These are phyloP conservation scores for Phaffia rhodozyma DNA, from an alignment of 1,284 basidiomycete species.

Conservation along the genomic window DNA sequence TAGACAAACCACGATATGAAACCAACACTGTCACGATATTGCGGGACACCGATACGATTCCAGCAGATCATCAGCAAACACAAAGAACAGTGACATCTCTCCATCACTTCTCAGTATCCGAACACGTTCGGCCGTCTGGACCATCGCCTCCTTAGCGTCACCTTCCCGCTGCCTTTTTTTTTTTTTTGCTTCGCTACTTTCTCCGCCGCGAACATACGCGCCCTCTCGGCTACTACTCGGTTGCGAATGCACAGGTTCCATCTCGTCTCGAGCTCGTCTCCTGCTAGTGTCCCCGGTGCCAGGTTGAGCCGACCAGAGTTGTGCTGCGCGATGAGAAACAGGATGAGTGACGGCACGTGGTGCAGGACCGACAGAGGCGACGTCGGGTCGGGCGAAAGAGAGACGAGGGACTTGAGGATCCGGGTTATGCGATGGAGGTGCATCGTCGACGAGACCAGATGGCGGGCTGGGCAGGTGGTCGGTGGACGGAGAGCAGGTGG, in stretches of 20 bases:
- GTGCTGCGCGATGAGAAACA: conserved; percentile 57
- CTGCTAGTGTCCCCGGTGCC: conserved; percentile 36
- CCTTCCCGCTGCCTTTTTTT: too few species aligned
- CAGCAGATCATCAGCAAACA: too few species aligned
- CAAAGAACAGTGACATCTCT: too few species aligned
- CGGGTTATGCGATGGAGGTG: conserved; percentile 4
- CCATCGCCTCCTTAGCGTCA: too few species aligned
- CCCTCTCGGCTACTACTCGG: conserved; percentile 26
- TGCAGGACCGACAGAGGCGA: neutral
- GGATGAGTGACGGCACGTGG: conserved; percentile 54
- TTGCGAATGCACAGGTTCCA: conserved; percentile 62
- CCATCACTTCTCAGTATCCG: too few species aligned
- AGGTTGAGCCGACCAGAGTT: conserved; percentile 44
- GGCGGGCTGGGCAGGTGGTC: neutral
- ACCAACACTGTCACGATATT: neutral
- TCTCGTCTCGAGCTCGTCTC: conserved; percentile 58
- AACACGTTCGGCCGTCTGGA: too few species aligned
- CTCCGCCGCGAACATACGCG: too few species aligned
- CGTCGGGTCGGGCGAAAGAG: neutral
- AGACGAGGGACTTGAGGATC: conserved; percentile 4
- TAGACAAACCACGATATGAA: neutral
- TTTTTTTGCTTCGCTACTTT: too few species aligned
- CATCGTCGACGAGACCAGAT: conserved; percentile 18
- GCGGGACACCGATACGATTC: too few species aligned
- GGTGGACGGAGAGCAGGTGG: neutral